These are phyloP conservation scores for Chaetomium globosum DNA, from an alignment of 2,329 filamentous ascomycete species.

Conservation along the genomic window DNA sequence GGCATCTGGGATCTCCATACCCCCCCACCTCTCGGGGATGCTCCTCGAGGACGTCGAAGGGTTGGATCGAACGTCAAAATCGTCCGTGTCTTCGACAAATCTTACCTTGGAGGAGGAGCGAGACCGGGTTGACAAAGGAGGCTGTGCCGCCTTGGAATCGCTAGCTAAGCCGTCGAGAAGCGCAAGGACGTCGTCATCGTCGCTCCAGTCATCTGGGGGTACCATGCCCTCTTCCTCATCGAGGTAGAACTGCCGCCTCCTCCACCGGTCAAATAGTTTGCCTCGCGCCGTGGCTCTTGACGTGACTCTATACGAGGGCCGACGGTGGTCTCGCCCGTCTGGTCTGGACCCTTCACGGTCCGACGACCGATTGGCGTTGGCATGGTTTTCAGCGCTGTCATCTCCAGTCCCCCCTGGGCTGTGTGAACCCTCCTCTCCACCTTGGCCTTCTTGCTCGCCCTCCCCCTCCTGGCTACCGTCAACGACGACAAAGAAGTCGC, in stretches of 20 bases:
- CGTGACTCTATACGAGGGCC: constrained; percentile 20
- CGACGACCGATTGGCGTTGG: constrained; percentile 4
- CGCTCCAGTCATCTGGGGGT: constrained; percentile 65
- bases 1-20: constrained; percentile 75
- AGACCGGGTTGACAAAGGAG: constrained; percentile 55
- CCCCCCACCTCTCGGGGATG: constrained; percentile 73
- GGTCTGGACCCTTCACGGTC: constrained; percentile 1
- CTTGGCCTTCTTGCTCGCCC: constrained; percentile 23
- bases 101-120: constrained; percentile 78
- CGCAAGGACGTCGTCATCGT: constrained; percentile 59
- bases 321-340: constrained; percentile 16
- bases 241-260: constrained; percentile 75
- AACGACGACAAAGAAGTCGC: constrained; percentile 34
- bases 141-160: constrained; percentile 49
- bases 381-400: constrained; percentile 1
- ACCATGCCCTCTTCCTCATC: constrained; percentile 79
- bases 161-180: constrained; percentile 46
- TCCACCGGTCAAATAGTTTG: constrained; percentile 72
- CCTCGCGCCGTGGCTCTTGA: constrained; percentile 46
- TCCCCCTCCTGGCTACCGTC: constrained; percentile 30
- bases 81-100: constrained; percentile 71
- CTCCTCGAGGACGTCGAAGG: constrained; percentile 72
- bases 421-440: constrained; percentile 19
- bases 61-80: constrained; percentile 71
- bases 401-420: constrained; percentile 16